These are phyloP conservation scores for Phytophthora sojae DNA, from an alignment of 352 stramenopile genomes.

Conservation along the genomic window DNA sequence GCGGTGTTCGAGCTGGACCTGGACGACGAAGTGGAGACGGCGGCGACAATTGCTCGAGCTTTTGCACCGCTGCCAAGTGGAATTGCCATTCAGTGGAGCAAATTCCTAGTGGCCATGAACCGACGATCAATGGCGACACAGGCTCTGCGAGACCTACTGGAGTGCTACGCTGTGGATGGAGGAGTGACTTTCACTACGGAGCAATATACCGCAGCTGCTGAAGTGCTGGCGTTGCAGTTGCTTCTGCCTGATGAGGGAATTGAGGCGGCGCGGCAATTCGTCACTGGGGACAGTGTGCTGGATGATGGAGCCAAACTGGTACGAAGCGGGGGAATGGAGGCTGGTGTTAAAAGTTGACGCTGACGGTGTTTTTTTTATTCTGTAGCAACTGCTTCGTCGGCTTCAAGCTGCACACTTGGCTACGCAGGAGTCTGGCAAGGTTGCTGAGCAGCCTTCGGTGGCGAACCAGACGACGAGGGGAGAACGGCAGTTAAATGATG, in stretches of 20 bases:
- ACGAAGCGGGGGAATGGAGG: not conserved
- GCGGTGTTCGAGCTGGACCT: conserved; percentile 67
- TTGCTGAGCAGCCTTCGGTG: conserved; percentile 8
- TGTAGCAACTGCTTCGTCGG: conserved; percentile 43
- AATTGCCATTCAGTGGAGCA: conserved; percentile 62
- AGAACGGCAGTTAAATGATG: conserved; percentile 12
- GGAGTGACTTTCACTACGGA: conserved; percentile 1
- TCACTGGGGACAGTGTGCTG: conserved; percentile 47
- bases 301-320: conserved; percentile 60
- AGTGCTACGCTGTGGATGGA: conserved; percentile 15
- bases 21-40: conserved; percentile 65
- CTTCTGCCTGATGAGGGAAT: conserved; percentile 53
- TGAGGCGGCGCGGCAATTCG: conserved; percentile 40
- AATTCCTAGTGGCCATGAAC: conserved; percentile 75
- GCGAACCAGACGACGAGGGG: not conserved
- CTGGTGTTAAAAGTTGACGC: not conserved
- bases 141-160: conserved; percentile 36
- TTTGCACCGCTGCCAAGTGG: conserved; percentile 54
- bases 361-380: conserved; percentile 17
- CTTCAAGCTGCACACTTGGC: conserved; percentile 39
- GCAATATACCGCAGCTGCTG: conserved; percentile 41
- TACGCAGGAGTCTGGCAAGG: conserved; percentile 20
- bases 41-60: conserved; percentile 42
- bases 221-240: conserved; percentile 60
- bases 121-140: conserved; percentile 39